Evolutionary conservation across 2,329 filamentous ascomycete genomes (phyloP), one percentile per base, ranked within the genome.

Genomic region (Onygena corvina): DNA sequence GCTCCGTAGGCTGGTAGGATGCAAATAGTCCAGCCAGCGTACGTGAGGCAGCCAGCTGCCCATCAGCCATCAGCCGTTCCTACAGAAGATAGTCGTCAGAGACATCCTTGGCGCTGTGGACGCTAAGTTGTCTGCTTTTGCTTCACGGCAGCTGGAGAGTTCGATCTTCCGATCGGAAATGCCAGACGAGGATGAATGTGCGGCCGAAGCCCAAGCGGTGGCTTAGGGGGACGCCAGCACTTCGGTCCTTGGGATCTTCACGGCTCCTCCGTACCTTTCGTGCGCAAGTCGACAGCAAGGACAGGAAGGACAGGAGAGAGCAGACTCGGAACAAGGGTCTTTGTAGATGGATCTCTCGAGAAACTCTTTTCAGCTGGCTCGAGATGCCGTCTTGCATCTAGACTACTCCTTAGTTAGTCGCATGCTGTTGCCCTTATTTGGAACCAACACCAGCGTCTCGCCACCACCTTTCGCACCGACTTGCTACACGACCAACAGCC

Each of bases 211-310:
- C 21, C 38, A 42, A 23, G 38, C 25, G 8, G 21, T 42, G 38
- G 38, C 38, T 42, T 42, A 8, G n/a, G 21, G 21, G 16, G 21
- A 5, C 38, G 18, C 38, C 38, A 42, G 38, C 14, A 42, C 21
- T 25, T 42, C 27, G 38, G 38, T 42, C 27, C 38, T n/a, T 25
- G 38, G 38, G 38, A 42, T 27, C 38, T 42, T 42, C 38, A 42
- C 20, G 21, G 20, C 38, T 42, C 4, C n/a, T n/a, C n/a, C n/a
- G n/a, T 23, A 7, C 38, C 21, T 11, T 16, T 18, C 6, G 34
- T 4, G 21, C 27, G 38, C 21, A 27, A 20, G 7, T n/a, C 3
- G 21, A 29, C 7, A 38, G 8, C n/a, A 14, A 11, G 21, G 27
- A n/a, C n/a, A n/a, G n/a, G n/a, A n/a, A n/a, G n/a, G n/a, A n/a